phyloP scores from a whole-genome alignment of 805 yeast genomes.

The Wickerhamiella parazyma region DNA sequence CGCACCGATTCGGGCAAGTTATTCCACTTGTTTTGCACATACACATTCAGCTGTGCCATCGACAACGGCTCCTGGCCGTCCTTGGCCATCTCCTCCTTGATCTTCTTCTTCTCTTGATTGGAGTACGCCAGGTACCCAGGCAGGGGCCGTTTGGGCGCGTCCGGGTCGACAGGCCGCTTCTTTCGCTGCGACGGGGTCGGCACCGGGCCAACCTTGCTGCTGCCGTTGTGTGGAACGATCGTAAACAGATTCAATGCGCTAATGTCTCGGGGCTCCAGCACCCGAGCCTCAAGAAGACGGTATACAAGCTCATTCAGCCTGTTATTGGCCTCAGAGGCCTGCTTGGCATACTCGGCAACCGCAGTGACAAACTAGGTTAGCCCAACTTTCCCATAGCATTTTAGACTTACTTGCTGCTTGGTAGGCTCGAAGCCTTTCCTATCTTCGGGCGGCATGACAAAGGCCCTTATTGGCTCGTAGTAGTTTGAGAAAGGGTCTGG shows the following conservation, averaged over 20 bases:
- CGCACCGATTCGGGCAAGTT: background rate
- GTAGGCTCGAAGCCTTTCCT: background rate
- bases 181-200: too few species aligned
- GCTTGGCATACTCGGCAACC: background rate
- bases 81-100: constrained; percentile 52
- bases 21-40: constrained; percentile 70
- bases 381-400: background rate
- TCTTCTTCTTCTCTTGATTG: constrained; percentile 53
- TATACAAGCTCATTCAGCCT: background rate
- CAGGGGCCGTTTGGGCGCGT: constrained; percentile 89
- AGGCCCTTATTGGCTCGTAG: background rate
- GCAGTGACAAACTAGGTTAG: background rate
- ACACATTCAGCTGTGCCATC: constrained; percentile 69
- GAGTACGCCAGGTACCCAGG: constrained; percentile 76
- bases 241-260: background rate
- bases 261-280: background rate
- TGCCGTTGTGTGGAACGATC: background rate
- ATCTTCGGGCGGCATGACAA: background rate
- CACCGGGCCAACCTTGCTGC: too few species aligned
- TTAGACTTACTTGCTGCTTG: background rate
- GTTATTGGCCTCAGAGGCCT: background rate
- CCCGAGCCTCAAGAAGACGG: background rate
- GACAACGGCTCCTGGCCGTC: constrained; percentile 51
- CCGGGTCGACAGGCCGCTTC: constrained; percentile 56
- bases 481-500: too few species aligned